phyloP scores from a whole-genome alignment of 2,329 filamentous ascomycete genomes.

The Karstenula rhodostoma region DNA sequence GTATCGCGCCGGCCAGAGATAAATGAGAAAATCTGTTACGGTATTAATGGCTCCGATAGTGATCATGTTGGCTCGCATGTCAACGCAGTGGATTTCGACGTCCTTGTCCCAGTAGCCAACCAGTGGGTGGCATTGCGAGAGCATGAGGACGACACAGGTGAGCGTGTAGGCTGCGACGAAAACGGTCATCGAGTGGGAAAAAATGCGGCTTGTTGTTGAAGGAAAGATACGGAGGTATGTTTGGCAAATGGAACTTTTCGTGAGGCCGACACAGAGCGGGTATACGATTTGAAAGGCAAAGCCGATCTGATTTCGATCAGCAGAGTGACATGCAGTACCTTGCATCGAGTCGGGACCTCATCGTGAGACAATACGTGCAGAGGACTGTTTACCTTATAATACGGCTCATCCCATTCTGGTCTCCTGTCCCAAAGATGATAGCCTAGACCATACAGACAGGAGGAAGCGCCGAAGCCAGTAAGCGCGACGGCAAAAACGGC shows the following conservation, averaged over 20 bases:
- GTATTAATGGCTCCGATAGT: slow-evolving; percentile 12
- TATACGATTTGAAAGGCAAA: slow-evolving; percentile 6
- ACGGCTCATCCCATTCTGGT: slow-evolving; percentile 12
- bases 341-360: no score
- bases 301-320: slow-evolving; percentile 3
- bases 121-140: slow-evolving; percentile 9
- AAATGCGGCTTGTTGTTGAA: neutral
- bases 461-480: neutral
- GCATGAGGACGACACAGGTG: slow-evolving; percentile 7
- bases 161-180: slow-evolving; percentile 9
- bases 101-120: slow-evolving; percentile 8
- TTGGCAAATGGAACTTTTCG: slow-evolving; percentile 11
- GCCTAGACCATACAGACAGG: slow-evolving; percentile 11
- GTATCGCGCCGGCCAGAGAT: slow-evolving; percentile 12
- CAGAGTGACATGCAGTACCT: neutral
- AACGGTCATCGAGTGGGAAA: slow-evolving; percentile 11
- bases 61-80: slow-evolving; percentile 15
- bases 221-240: slow-evolving; percentile 14
- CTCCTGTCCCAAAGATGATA: slow-evolving; percentile 10
- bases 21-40: slow-evolving; percentile 8
- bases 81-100: slow-evolving; percentile 4
- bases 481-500: neutral
- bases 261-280: slow-evolving; percentile 8
- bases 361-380: neutral
- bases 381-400: slow-evolving; percentile 7